phyloP scores from a whole-genome alignment of 495 filamentous ascomycete species.

The Xylaria venustula region DNA sequence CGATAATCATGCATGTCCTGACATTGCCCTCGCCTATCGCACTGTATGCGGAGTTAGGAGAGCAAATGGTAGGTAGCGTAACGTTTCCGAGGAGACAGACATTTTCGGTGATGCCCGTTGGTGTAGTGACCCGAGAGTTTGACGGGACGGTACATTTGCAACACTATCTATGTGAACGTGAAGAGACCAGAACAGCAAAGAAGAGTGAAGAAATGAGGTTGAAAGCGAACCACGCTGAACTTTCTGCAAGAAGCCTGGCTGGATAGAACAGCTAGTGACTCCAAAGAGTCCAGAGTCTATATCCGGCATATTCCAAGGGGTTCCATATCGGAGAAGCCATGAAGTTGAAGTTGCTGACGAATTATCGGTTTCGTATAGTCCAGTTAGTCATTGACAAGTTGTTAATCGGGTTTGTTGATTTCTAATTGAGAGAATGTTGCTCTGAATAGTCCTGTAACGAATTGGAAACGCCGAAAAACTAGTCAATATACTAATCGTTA shows the following conservation, averaged over 20 bases:
- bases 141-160: background rate
- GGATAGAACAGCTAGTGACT: background rate
- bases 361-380: background rate
- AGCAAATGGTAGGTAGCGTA: background rate
- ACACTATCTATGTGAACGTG: background rate
- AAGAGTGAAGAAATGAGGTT: background rate
- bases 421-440: background rate
- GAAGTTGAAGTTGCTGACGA: background rate
- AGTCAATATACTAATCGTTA: conserved; percentile 8
- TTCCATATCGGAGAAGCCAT: background rate
- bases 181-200: too few relatives aligned
- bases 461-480: conserved; percentile 17
- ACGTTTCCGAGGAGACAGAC: background rate
- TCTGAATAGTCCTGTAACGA: conserved; percentile 1
- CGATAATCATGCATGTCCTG: background rate
- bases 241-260: background rate
- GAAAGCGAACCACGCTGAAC: background rate
- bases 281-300: background rate
- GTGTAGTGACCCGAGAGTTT: background rate
- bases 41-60: background rate
- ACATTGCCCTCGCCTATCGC: background rate
- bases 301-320: background rate
- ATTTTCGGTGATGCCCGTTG: background rate
- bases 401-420: background rate
- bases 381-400: background rate